These are phyloP conservation scores for Chaetomiaceae sp. DNA, from an alignment of 2,329 filamentous ascomycete species.

Conservation along the genomic window DNA sequence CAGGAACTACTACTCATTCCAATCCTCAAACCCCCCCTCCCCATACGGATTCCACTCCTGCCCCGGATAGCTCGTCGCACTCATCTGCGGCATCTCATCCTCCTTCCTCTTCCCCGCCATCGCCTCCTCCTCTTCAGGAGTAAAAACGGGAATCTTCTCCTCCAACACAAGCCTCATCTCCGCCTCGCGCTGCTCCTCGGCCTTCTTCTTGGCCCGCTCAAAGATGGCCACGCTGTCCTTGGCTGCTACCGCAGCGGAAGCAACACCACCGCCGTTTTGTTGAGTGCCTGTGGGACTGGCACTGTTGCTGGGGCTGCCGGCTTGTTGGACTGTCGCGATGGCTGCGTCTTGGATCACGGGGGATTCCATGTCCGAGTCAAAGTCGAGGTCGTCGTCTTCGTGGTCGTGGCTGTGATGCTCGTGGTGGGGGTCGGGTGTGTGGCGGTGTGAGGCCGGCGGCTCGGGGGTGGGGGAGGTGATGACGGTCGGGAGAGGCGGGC, in stretches of 20 bases:
- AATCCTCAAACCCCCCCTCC: conserved; percentile 29
- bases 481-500: background rate
- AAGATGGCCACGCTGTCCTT: conserved; percentile 32
- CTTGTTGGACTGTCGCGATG: conserved; percentile 14
- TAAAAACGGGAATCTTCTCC: conserved; percentile 48
- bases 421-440: background rate
- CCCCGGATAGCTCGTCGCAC: conserved; percentile 63
- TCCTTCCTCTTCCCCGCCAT: conserved; percentile 37
- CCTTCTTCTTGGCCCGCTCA: conserved; percentile 42
- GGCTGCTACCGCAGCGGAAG: conserved; percentile 15
- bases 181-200: conserved; percentile 19
- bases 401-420: background rate
- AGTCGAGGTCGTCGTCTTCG: conserved; percentile 1
- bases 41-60: conserved; percentile 64
- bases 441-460: background rate
- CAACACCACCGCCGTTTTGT: conserved; percentile 23
- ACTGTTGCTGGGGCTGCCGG: conserved; percentile 10
- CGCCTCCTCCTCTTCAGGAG: conserved; percentile 30
- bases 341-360: conserved; percentile 14
- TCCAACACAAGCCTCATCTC: conserved; percentile 31
- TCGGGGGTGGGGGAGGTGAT: background rate
- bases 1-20: conserved; percentile 10
- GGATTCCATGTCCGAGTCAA: conserved; percentile 17
- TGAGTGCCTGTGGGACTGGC: background rate
- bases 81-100: conserved; percentile 55